Base-by-base conservation (phyloP, 768 basidiomycete genomes). In the Collybiopsis luxurians region DNA sequence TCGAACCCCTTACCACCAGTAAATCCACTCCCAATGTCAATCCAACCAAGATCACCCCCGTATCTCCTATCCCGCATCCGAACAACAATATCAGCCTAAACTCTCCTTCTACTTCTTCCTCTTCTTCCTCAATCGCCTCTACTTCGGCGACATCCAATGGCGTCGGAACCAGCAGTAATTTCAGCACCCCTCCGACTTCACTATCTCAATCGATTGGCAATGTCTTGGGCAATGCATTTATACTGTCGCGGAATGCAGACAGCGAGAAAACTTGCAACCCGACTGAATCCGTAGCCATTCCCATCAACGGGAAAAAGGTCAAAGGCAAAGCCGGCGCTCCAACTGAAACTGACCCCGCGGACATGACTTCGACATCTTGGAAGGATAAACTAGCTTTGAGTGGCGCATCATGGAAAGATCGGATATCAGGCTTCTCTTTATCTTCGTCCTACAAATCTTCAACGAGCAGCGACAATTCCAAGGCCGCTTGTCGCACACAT, bases 171-270 rank as follows among this genome's bases (percentile, higher is more conserved):
- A 72, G 71, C 58, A 79, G 78, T 57, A 69, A 74, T 15, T 69
- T 77, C 58, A 83, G 81, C 64, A 85, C 81, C 10, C 84, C 83
- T 4, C 82, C 81, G 12, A 85, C 83, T 17, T 84, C 84, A 4
- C 69, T 75, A 55, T 81, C 71, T 31, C 76, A 74, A 64, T 83
- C 70, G 3, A 70, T 82, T 11, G 77, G 77, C 17, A 77, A 75
- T 55, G 75, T 77, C 39, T 26, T 51, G 9, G 50, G 50, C 12
- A 51, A 51, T 39, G 70, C 73, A 44, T 75, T 75, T 9, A 71
- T 79, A 48, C 64, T 77, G 53, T 51, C 50, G 12, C 36, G 38
- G 50, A 24, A 26, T 23, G 28, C n/a, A n/a, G 28, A 6, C 48
- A 58, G 28, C 39, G 43, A 15, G 57, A 53, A 48, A 31, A 31